Evolutionary conservation across 2,329 filamentous ascomycete species (phyloP).

Genomic region (Rutstroemia sp.): DNA sequence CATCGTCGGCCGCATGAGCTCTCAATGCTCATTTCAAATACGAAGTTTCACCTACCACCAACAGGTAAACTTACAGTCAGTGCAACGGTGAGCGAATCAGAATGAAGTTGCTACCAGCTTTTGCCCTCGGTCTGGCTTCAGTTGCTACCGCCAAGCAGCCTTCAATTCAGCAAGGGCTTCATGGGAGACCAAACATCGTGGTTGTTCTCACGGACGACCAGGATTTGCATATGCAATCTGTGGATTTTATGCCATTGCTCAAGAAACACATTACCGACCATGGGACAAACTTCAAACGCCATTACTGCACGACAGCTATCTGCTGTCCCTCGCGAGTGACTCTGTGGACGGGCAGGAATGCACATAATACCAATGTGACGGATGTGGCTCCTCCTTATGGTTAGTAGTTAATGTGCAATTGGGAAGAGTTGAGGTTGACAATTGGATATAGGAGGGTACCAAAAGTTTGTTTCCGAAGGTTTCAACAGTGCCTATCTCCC

Average conservation of each 20-base stretch:
- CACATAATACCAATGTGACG: constrained; percentile 59
- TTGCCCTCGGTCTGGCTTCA: constrained; percentile 11
- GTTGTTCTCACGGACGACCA: constrained; percentile 61
- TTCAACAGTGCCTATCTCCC: constrained; percentile 62
- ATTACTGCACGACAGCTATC: constrained; percentile 53
- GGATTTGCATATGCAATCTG: constrained; percentile 51
- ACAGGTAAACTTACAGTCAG: neutral
- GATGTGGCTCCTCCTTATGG: constrained; percentile 40
- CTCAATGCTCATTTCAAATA: neutral
- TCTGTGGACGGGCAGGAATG: constrained; percentile 52
- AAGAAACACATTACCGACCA: constrained; percentile 47
- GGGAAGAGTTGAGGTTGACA: constrained; percentile 26
- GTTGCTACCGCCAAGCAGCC: constrained; percentile 11
- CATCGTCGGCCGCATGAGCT: neutral
- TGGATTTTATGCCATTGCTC: constrained; percentile 49
- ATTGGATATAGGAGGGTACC: constrained; percentile 42
- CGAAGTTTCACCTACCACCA: neutral
- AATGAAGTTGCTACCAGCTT: neutral
- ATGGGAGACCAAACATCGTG: constrained; percentile 45
- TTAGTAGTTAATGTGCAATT: constrained; percentile 20
- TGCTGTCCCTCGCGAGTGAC: constrained; percentile 57
- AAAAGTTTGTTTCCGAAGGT: constrained; percentile 58
- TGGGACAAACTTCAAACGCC: constrained; percentile 48
- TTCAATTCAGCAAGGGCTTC: constrained; percentile 7
- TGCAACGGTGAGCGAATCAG: neutral